A percentile compares a stretch with the other conserved stretches of the same genome.
These are phyloP conservation scores for Rhizopogon vinicolor DNA, from an alignment of 768 basidiomycete genomes.

Conservation along the genomic window DNA sequence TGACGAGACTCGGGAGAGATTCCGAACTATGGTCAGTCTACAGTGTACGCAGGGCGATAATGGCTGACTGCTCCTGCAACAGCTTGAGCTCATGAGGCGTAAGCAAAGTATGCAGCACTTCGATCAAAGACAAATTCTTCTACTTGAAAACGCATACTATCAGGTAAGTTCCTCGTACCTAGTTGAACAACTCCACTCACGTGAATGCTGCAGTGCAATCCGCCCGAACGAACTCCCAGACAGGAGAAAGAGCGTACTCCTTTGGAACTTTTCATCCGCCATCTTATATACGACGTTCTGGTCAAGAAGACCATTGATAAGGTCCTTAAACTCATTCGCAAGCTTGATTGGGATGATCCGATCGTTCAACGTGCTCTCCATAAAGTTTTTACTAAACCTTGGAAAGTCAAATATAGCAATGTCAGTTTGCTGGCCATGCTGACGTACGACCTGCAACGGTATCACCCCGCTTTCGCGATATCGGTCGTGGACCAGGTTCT, in stretches of 20 bases:
- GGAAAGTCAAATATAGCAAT: slow-evolving; percentile 94
- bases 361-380: slow-evolving; percentile 58
- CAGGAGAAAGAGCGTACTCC: slow-evolving; percentile 81
- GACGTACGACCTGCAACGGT: slow-evolving; percentile 90
- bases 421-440: slow-evolving; percentile 90
- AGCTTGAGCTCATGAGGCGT: slow-evolving; percentile 92
- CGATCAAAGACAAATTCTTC: slow-evolving; percentile 81
- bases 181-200: neutral
- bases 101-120: slow-evolving; percentile 94
- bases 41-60: neutral
- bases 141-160: slow-evolving; percentile 98
- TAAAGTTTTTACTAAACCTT: slow-evolving; percentile 94
- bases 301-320: slow-evolving; percentile 94
- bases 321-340: slow-evolving; percentile 87
- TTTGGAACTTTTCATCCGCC: slow-evolving; percentile 91
- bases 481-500: slow-evolving; percentile 91
- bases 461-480: slow-evolving; percentile 85
- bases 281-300: slow-evolving; percentile 92
- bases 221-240: slow-evolving; percentile 86
- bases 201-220: slow-evolving; percentile 72
- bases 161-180: slow-evolving; percentile 49
- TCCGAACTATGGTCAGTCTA: slow-evolving; percentile 74
- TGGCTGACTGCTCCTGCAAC: neutral
- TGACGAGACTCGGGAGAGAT: slow-evolving; percentile 84
- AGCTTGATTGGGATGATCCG: slow-evolving; percentile 92